Evolutionary conservation across 2,329 filamentous ascomycete genomes (phyloP).

Genomic region (Sclerotinia spermophila): DNA sequence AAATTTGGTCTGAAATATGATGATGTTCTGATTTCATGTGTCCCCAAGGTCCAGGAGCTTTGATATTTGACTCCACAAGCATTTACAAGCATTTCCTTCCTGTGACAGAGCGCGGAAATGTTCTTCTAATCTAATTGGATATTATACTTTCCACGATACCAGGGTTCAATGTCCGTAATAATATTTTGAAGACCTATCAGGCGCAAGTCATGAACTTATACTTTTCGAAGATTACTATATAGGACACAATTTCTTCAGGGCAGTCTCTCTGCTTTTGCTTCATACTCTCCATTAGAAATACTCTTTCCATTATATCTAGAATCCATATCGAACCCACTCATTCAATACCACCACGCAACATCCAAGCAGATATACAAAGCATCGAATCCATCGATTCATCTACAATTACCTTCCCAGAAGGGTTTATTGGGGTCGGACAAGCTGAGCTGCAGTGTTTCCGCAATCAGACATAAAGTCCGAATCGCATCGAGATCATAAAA

Average conservation of each 20-base stretch:
- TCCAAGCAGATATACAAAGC: conserved; percentile 1
- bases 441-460: neutral
- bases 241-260: neutral
- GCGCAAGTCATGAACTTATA: conserved; percentile 11
- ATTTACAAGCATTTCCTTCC: neutral
- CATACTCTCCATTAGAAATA: neutral
- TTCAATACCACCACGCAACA: neutral
- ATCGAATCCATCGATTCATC: neutral
- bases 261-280: neutral
- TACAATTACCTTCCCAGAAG: conserved; percentile 5
- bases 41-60: conserved; percentile 13
- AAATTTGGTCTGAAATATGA: conserved; percentile 8
- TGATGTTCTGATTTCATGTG: conserved; percentile 5
- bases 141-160: conserved; percentile 13
- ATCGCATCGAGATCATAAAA: neutral
- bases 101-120: conserved; percentile 13
- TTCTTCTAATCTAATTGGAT: conserved; percentile 11
- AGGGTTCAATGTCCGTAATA: conserved; percentile 13
- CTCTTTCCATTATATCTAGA: neutral
- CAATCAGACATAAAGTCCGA: neutral
- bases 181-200: conserved; percentile 13
- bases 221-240: neutral
- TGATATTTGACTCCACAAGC: conserved; percentile 10
- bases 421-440: conserved; percentile 1
- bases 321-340: neutral